phyloP scores from a whole-genome alignment of 2,329 filamentous ascomycete genomes.

The Aspergillus ibericus region DNA sequence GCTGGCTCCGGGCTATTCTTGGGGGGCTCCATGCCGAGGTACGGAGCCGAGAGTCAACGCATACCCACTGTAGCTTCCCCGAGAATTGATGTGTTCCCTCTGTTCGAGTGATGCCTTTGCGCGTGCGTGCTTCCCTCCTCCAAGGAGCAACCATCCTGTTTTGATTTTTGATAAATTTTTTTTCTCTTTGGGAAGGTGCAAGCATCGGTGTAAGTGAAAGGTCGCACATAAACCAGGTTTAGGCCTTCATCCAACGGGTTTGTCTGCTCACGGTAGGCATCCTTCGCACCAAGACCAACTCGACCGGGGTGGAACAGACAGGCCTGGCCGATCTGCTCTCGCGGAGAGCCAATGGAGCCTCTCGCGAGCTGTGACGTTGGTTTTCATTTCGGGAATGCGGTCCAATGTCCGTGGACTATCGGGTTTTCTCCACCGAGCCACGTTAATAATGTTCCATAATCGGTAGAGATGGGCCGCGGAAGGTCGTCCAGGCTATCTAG shows the following conservation, averaged over 20 bases:
- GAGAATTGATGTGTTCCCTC: background rate
- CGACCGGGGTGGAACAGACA: slow-evolving; percentile 11
- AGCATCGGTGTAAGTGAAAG: slow-evolving; percentile 12
- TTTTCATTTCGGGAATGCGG: slow-evolving; percentile 25
- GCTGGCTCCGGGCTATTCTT: background rate
- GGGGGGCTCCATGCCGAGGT: background rate
- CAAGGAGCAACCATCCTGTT: background rate
- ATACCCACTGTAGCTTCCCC: background rate
- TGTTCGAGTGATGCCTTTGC: background rate
- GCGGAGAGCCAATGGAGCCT: slow-evolving; percentile 11
- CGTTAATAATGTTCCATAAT: slow-evolving; percentile 17
- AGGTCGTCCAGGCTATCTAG: slow-evolving; percentile 9
- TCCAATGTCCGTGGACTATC: slow-evolving; percentile 23
- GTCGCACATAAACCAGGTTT: slow-evolving; percentile 19
- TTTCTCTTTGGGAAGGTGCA: slow-evolving; percentile 5
- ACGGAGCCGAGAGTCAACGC: background rate
- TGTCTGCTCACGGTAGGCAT: slow-evolving; percentile 3
- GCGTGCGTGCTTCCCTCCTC: background rate
- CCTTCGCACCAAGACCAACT: slow-evolving; percentile 6
- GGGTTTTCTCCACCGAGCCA: slow-evolving; percentile 23
- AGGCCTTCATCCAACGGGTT: slow-evolving; percentile 10
- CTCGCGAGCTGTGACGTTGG: slow-evolving; percentile 13
- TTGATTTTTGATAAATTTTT: background rate
- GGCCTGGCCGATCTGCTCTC: slow-evolving; percentile 17
- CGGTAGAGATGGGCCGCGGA: slow-evolving; percentile 11